Conservation (phyloP, 108 stramenopile species). For the Discostella pseudostelligera region DNA sequence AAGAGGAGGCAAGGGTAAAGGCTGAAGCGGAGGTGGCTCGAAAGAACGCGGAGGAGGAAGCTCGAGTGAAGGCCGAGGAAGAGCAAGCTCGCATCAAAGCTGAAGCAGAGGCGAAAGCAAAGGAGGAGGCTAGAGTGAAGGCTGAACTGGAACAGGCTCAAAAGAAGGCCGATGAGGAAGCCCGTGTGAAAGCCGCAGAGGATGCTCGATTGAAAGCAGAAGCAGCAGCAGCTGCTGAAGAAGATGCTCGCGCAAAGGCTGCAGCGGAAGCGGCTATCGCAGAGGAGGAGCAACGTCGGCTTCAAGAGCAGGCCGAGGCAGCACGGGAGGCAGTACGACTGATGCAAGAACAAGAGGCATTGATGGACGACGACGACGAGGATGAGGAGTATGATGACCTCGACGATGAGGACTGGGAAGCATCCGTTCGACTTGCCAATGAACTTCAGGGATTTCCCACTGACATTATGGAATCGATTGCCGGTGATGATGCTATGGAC, state of each 20-base stretch:
- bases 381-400: slow-evolving; percentile 29
- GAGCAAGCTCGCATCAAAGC: slow-evolving; percentile 26
- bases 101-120: neutral
- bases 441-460: slow-evolving; percentile 26
- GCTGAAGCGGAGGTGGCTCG: no score
- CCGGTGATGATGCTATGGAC: slow-evolving; percentile 3
- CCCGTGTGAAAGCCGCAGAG: neutral
- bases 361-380: slow-evolving; percentile 32
- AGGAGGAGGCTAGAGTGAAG: slow-evolving; percentile 3
- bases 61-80: slow-evolving; percentile 15
- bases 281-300: slow-evolving; percentile 5
- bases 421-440: slow-evolving; percentile 42
- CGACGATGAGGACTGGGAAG: slow-evolving; percentile 38
- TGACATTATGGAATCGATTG: neutral
- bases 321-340: slow-evolving; percentile 26
- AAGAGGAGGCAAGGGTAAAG: no score
- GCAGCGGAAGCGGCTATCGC: slow-evolving; percentile 26
- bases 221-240: slow-evolving; percentile 26
- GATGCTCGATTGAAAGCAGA: slow-evolving; percentile 12
- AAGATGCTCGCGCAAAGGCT: slow-evolving; percentile 8
- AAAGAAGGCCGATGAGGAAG: slow-evolving; percentile 7
- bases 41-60: slow-evolving; percentile 12
- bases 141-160: slow-evolving; percentile 34
- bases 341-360: slow-evolving; percentile 21
- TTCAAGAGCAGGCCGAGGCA: slow-evolving; percentile 15